A percentile compares a stretch with the other conserved stretches of the same genome.
These are phyloP conservation scores for Peronosclerospora sorghi DNA, from an alignment of 352 stramenopile genomes.

Conservation along the genomic window DNA sequence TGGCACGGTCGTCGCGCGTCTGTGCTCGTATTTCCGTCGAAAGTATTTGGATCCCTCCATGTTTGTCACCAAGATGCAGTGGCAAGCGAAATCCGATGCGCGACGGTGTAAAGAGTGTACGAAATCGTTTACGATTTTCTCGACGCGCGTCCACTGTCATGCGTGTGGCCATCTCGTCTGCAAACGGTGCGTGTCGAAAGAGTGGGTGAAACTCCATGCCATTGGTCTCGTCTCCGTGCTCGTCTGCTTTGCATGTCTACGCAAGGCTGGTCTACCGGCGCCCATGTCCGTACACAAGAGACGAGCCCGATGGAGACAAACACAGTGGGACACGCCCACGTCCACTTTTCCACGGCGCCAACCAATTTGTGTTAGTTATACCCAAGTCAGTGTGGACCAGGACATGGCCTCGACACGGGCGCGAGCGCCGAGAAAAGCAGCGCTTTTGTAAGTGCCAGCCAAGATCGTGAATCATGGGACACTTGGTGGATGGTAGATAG, in stretches of 20 bases:
- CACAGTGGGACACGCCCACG: too few species aligned
- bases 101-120: conserved; percentile 24
- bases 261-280: conserved; percentile 14
- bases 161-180: conserved; percentile 28
- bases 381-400: too few species aligned
- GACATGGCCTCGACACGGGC: too few species aligned
- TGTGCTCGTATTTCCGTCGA: conserved; percentile 31
- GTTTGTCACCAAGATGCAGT: conserved; percentile 32
- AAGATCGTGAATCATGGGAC: too few species aligned
- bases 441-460: too few species aligned
- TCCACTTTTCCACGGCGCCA: too few species aligned
- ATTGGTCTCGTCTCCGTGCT: conserved; percentile 20
- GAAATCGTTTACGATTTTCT: conserved; percentile 25
- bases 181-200: conserved; percentile 20
- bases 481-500: too few species aligned
- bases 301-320: conserved; percentile 4
- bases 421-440: too few species aligned
- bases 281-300: conserved; percentile 5
- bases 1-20: conserved; percentile 18
- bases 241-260: conserved; percentile 22
- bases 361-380: too few species aligned
- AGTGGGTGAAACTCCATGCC: conserved; percentile 19
- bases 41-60: conserved; percentile 29
- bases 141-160: conserved; percentile 28
- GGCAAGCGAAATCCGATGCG: conserved; percentile 13